A percentile compares a stretch with the other conserved stretches of the same genome.
Evolutionary conservation across 1,139 yeast genomes (phyloP).

Genomic region (Blastobotrys ciferrii): DNA sequence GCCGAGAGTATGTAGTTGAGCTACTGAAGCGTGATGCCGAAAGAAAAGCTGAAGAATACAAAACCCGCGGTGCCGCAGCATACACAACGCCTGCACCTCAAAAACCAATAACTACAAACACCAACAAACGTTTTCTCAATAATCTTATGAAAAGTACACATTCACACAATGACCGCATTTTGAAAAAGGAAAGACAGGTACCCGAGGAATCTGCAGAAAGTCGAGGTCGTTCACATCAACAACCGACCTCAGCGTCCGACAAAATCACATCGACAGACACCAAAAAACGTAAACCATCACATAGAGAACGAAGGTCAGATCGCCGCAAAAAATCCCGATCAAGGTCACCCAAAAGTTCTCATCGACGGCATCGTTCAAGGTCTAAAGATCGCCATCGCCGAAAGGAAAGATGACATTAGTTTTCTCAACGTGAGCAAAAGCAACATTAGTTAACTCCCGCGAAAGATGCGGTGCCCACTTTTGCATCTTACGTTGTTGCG

Average conservation of each 20-base stretch:
- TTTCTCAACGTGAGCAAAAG: no score
- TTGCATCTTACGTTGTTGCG: no score
- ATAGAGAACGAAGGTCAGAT: no score
- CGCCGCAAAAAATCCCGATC: neutral
- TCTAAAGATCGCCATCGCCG: neutral
- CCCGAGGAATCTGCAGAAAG: no score
- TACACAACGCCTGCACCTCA: neutral
- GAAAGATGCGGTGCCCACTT: no score
- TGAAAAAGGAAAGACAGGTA: neutral
- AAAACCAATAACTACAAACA: slow-evolving; percentile 5
- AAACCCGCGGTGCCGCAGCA: slow-evolving; percentile 7
- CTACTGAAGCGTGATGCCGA: slow-evolving; percentile 21
- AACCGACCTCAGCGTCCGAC: no score
- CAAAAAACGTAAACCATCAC: no score
- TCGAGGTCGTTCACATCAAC: no score
- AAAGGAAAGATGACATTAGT: neutral
- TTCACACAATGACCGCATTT: slow-evolving; percentile 6
- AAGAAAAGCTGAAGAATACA: slow-evolving; percentile 7
- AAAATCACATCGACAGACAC: no score
- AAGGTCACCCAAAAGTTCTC: neutral
- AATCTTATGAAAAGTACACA: slow-evolving; percentile 1
- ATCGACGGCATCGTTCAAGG: neutral
- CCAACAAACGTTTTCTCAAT: slow-evolving; percentile 11
- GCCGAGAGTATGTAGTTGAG: slow-evolving; percentile 17
- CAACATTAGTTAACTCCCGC: no score